Conservation (phyloP, 2,329 filamentous ascomycete genomes). For the Cladosporium sphaerospermum region DNA sequence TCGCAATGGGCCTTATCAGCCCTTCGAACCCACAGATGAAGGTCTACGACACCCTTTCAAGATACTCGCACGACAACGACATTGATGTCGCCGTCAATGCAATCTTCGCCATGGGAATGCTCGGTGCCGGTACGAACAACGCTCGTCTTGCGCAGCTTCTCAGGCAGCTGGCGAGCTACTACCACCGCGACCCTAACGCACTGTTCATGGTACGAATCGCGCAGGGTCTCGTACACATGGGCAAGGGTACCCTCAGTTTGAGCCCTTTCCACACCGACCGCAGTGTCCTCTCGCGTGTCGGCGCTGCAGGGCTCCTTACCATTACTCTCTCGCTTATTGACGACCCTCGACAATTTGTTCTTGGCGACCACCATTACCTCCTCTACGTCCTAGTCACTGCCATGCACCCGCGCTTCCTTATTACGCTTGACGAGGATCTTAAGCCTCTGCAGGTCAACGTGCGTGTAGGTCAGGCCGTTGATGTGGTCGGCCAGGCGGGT, state of each 20-base stretch:
- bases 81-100: constrained; percentile 97
- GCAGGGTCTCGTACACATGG: constrained; percentile 96
- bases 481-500: constrained; percentile 94
- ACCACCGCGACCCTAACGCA: constrained; percentile 91
- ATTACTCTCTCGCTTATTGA: constrained; percentile 93
- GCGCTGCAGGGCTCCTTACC: constrained; percentile 80
- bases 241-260: constrained; percentile 91
- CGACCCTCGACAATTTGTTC: constrained; percentile 71
- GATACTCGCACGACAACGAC: constrained; percentile 98
- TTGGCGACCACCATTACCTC: constrained; percentile 75
- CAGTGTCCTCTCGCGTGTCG: constrained; percentile 86
- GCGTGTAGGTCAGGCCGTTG: constrained; percentile 93
- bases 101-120: constrained; percentile 97
- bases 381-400: constrained; percentile 96
- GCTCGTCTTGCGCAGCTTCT: constrained; percentile 91
- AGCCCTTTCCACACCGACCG: constrained; percentile 99
- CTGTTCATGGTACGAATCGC: constrained; percentile 99
- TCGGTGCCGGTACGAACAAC: constrained; percentile 96
- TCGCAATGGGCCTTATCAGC: constrained; percentile 94
- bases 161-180: constrained; percentile 93
- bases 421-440: constrained; percentile 90
- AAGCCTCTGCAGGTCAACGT: constrained; percentile 94
- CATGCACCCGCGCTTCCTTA: constrained; percentile 93
- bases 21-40: constrained; percentile 99
- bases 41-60: constrained; percentile 94